Conservation (phyloP, 768 basidiomycete species). For the Kwoniella shandongensis region DNA sequence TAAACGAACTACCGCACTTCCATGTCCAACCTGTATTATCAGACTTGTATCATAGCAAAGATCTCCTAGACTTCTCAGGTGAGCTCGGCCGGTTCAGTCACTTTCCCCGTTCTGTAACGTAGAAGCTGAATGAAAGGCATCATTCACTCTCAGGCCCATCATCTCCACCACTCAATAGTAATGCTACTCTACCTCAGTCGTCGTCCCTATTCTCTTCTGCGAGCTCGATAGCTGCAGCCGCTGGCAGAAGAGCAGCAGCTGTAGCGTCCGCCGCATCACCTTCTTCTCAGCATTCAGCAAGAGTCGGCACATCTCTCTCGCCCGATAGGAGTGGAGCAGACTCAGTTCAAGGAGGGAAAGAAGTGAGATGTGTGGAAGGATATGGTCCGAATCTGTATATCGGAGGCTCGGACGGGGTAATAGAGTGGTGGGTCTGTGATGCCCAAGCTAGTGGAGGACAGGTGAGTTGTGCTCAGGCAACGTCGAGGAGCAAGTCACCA, state of each 20-base stretch:
- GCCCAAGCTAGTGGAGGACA: conserved; percentile 29
- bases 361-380: conserved; percentile 45
- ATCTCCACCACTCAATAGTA: conserved; percentile 18
- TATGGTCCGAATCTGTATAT: conserved; percentile 71
- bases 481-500: conserved; percentile 2
- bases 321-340: conserved; percentile 4
- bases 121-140: conserved; percentile 8
- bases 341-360: conserved; percentile 1
- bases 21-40: conserved; percentile 33
- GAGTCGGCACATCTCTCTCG: conserved; percentile 1
- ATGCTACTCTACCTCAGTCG: conserved; percentile 8
- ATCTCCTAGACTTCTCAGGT: conserved; percentile 48
- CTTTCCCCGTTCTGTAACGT: background rate
- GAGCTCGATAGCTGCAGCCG: conserved; percentile 43
- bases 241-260: conserved; percentile 40
- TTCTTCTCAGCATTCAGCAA: background rate
- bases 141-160: conserved; percentile 14
- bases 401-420: conserved; percentile 79
- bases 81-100: background rate
- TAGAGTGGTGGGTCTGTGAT: conserved; percentile 75
- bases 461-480: conserved; percentile 33
- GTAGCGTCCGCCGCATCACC: conserved; percentile 27
- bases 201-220: conserved; percentile 41
- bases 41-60: conserved; percentile 36
- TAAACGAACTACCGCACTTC: conserved; percentile 30